phyloP scores from a whole-genome alignment of 345 rosid species.

The Diplotaxis tenuifolia region DNA sequence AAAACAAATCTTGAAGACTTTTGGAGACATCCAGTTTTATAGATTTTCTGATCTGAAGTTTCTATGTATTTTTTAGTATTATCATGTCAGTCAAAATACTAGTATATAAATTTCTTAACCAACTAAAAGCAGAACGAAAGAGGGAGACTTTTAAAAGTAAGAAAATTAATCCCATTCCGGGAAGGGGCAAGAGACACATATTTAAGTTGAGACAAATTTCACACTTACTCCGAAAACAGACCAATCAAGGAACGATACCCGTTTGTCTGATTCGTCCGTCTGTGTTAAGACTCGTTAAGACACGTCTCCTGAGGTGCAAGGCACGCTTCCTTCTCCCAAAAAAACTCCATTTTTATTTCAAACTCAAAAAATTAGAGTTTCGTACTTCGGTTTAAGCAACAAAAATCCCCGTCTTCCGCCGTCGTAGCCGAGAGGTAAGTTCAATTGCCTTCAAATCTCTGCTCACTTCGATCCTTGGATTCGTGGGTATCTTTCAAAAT shows the following conservation, averaged over 20 bases:
- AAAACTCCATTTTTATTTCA: not conserved
- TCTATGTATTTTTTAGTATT: too few species aligned
- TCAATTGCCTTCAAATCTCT: not conserved
- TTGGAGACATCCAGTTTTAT: not conserved
- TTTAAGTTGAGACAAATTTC: conserved; percentile 12
- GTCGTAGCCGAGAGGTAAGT: conserved; percentile 9
- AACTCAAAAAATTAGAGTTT: conserved; percentile 18
- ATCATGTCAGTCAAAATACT: not conserved
- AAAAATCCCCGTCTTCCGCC: not conserved
- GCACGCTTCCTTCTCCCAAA: conserved; percentile 1
- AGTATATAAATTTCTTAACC: not conserved
- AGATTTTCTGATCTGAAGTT: not conserved
- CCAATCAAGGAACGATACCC: conserved; percentile 5
- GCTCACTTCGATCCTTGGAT: not conserved
- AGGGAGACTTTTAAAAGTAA: not conserved
- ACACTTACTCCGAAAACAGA: not conserved
- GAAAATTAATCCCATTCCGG: not conserved
- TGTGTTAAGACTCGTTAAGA: not conserved
- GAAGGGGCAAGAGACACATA: not conserved
- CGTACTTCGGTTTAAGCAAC: conserved; percentile 3
- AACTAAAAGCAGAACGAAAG: not conserved
- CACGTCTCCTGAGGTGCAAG: conserved; percentile 22
- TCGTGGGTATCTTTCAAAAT: conserved; percentile 11
- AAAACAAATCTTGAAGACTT: not conserved
- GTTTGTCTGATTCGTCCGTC: conserved; percentile 2